These are phyloP conservation scores for Hemileccinum rubropunctum DNA, from an alignment of 768 basidiomycete species.

Conservation along the genomic window DNA sequence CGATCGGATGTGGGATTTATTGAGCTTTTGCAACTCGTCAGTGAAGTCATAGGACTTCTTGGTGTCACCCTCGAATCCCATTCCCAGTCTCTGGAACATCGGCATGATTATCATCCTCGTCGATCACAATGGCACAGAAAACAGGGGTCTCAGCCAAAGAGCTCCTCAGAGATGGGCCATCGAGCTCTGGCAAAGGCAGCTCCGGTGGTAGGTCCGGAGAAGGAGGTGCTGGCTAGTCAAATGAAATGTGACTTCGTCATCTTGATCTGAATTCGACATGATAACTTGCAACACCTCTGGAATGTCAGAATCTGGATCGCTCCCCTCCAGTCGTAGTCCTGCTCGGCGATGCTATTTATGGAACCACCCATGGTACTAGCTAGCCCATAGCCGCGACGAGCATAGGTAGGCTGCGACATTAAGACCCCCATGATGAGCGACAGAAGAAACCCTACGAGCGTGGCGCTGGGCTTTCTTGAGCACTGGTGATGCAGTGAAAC, in stretches of 20 bases:
- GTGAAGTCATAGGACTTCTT: conserved; percentile 86
- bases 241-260: conserved; percentile 43
- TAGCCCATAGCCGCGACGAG: conserved; percentile 58
- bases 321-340: conserved; percentile 49
- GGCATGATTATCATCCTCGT: conserved; percentile 41
- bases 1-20: conserved; percentile 65
- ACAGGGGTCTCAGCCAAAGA: conserved; percentile 32
- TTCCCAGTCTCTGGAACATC: conserved; percentile 40
- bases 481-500: conserved; percentile 31
- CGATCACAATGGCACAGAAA: conserved; percentile 44
- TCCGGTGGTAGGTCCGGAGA: conserved; percentile 45
- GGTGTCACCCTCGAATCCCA: conserved; percentile 60
- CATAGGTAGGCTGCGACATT: conserved; percentile 38
- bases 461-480: conserved; percentile 31
- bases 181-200: conserved; percentile 35
- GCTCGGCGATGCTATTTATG: conserved; percentile 44
- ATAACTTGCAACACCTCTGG: conserved; percentile 73
- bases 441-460: conserved; percentile 24
- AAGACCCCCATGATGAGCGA: conserved; percentile 13
- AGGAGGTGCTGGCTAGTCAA: conserved; percentile 19
- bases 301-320: conserved; percentile 77
- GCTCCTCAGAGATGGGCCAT: not conserved
- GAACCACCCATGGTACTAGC: conserved; percentile 67
- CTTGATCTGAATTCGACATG: conserved; percentile 42
- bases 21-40: conserved; percentile 66